These are phyloP conservation scores for Nemania bipapillata DNA, from an alignment of 2,329 filamentous ascomycete genomes.

Conservation along the genomic window DNA sequence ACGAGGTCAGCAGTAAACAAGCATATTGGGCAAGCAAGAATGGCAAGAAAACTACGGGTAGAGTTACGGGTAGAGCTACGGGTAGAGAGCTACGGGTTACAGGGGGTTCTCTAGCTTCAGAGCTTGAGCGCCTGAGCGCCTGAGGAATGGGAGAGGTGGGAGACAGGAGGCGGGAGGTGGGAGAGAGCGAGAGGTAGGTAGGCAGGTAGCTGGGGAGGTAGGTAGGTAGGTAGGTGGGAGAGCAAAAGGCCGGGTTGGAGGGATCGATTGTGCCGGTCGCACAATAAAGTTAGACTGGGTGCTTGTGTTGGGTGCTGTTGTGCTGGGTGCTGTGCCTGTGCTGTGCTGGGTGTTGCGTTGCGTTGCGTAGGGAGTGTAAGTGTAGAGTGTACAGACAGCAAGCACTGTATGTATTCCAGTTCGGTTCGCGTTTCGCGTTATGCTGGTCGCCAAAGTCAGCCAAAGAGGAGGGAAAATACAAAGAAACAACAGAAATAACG, in stretches of 20 bases:
- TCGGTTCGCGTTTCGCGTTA: slow-evolving; percentile 40
- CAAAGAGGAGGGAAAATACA: slow-evolving; percentile 25
- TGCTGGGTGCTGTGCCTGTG: too few relatives aligned
- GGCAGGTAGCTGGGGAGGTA: slow-evolving; percentile 11
- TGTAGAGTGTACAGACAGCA: too few relatives aligned
- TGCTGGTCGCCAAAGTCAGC: slow-evolving; percentile 33
- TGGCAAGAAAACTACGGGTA: not conserved
- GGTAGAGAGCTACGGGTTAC: slow-evolving; percentile 3
- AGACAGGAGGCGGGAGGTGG: slow-evolving; percentile 11
- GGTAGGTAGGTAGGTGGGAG: slow-evolving; percentile 14
- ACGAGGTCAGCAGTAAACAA: slow-evolving; percentile 43
- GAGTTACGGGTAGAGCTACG: not conserved
- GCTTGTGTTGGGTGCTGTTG: too few relatives aligned
- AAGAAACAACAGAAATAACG: slow-evolving; percentile 24
- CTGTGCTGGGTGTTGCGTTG: too few relatives aligned
- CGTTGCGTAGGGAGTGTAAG: slow-evolving; percentile 16
- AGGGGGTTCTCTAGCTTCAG: slow-evolving; percentile 34
- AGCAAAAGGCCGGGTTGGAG: slow-evolving; percentile 27
- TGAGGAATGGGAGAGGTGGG: slow-evolving; percentile 23
- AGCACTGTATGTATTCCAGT: slow-evolving; percentile 21
- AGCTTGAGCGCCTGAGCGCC: not conserved
- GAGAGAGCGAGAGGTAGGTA: slow-evolving; percentile 9
- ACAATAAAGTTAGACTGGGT: slow-evolving; percentile 26
- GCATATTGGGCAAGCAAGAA: slow-evolving; percentile 31
- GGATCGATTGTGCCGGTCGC: slow-evolving; percentile 29